A percentile compares a stretch with the other conserved stretches of the same genome.
phyloP scores from a whole-genome alignment of 2,329 filamentous ascomycete species.

The Tothia fuscella region DNA sequence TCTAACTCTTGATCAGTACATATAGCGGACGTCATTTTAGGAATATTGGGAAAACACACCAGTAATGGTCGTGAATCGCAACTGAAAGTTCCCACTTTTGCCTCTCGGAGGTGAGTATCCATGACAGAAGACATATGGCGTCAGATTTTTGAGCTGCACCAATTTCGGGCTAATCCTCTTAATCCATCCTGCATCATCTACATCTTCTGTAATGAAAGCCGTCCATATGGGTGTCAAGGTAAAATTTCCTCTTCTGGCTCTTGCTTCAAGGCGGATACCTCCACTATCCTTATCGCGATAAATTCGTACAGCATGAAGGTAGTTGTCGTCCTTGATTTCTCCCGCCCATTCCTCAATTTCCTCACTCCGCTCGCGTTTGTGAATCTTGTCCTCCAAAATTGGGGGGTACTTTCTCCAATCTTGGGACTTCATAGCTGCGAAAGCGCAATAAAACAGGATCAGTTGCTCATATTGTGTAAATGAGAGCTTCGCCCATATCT shows the following conservation, averaged over 20 bases:
- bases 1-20: no score
- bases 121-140: conserved; percentile 40
- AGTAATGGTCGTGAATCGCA: conserved; percentile 21
- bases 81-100: conserved; percentile 14
- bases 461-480: conserved; percentile 45
- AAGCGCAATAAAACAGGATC: conserved; percentile 45
- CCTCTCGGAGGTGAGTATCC: conserved; percentile 33
- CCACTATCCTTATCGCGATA: conserved; percentile 39
- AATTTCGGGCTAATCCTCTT: conserved; percentile 29
- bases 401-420: conserved; percentile 31
- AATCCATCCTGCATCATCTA: conserved; percentile 37
- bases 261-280: conserved; percentile 45
- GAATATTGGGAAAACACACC: no score
- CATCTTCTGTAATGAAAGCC: conserved; percentile 40
- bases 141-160: conserved; percentile 38
- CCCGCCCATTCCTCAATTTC: conserved; percentile 39
- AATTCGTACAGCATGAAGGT: conserved; percentile 42
- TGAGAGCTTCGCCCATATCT: conserved; percentile 42
- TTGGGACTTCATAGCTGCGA: conserved; percentile 46
- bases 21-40: no score
- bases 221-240: conserved; percentile 50
- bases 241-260: conserved; percentile 39
- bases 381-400: conserved; percentile 32
- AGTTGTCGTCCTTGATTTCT: conserved; percentile 40
- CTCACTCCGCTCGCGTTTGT: conserved; percentile 26